phyloP scores from a whole-genome alignment of 805 yeast genomes.

The Schwanniomyces sp. region DNA sequence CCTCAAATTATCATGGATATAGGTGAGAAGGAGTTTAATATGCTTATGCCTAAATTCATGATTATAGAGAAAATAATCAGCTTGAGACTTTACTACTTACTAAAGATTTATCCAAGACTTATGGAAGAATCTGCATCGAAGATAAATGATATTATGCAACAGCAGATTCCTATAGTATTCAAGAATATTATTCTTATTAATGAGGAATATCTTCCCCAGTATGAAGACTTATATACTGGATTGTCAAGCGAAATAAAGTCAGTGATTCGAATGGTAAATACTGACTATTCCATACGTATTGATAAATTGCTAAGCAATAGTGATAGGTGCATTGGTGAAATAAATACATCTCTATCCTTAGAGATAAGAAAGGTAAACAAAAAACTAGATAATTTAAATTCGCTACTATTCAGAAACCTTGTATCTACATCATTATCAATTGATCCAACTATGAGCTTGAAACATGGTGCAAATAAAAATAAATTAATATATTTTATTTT shows the following conservation, averaged over 20 bases:
- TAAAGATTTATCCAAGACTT: constrained; percentile 20
- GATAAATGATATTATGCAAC: constrained; percentile 14
- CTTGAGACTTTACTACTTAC: constrained; percentile 16
- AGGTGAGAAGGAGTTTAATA: constrained; percentile 8
- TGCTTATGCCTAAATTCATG: constrained; percentile 8
- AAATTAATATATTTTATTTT: constrained; percentile 42
- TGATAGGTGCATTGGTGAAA: constrained; percentile 70
- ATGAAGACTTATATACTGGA: constrained; percentile 31
- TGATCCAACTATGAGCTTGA: constrained; percentile 18
- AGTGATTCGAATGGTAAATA: constrained; percentile 35
- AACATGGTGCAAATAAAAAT: constrained; percentile 31
- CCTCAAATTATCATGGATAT: not conserved
- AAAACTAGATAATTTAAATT: constrained; percentile 42
- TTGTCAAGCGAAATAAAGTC: constrained; percentile 35
- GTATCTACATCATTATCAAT: constrained; percentile 10
- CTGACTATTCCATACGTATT: constrained; percentile 50
- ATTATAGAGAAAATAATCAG: constrained; percentile 15
- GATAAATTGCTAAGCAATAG: constrained; percentile 62
- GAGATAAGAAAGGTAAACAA: constrained; percentile 58
- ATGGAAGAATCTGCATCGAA: constrained; percentile 11
- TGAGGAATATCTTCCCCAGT: constrained; percentile 33
- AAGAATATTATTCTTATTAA: constrained; percentile 22
- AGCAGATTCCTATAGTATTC: constrained; percentile 14
- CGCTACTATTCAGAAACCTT: constrained; percentile 27
- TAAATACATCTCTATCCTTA: constrained; percentile 67